A percentile compares a stretch with the other conserved stretches of the same genome.
phyloP scores from a whole-genome alignment of 2,329 filamentous ascomycete species.

The Cladosporium phlei region DNA sequence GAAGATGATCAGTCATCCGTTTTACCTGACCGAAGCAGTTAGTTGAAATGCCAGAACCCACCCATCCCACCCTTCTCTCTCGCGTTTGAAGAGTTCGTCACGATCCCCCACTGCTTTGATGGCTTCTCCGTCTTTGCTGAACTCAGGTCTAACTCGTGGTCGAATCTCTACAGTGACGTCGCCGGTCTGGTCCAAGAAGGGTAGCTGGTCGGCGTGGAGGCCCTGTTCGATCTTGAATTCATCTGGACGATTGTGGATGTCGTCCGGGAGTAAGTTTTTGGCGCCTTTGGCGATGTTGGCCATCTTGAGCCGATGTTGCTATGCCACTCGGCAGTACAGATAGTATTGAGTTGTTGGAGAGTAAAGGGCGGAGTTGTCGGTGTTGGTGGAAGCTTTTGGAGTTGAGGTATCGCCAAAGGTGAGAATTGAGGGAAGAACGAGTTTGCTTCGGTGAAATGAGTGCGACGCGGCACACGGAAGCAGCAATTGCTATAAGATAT shows the following conservation, averaged over 20 bases:
- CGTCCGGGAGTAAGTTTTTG: conserved; percentile 2
- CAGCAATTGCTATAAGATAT: too few species aligned
- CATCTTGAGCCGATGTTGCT: neutral
- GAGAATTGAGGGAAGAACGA: neutral
- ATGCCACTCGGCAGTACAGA: too few species aligned
- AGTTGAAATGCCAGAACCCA: conserved; percentile 23
- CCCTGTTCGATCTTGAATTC: conserved; percentile 54
- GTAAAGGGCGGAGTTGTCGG: too few species aligned
- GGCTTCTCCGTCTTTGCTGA: conserved; percentile 39
- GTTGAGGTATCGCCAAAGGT: too few species aligned
- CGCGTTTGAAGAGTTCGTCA: conserved; percentile 39
- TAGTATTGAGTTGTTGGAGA: too few species aligned
- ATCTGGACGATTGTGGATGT: conserved; percentile 32
- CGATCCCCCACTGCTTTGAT: conserved; percentile 40
- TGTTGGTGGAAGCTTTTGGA: too few species aligned
- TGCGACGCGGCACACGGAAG: too few species aligned
- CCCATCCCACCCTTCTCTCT: conserved; percentile 46
- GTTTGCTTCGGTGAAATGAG: neutral
- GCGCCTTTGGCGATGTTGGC: neutral
- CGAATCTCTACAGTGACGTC: conserved; percentile 30
- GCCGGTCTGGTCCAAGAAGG: conserved; percentile 45
- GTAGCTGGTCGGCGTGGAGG: conserved; percentile 42
- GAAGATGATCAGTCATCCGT: conserved; percentile 22
- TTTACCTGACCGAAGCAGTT: conserved; percentile 29
- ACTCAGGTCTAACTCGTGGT: conserved; percentile 27